Percentiles rank a stretch among this genome's conserved stretches.
phyloP scores from a whole-genome alignment of 108 stramenopile genomes.

The Fistulifera pelliculosa region DNA sequence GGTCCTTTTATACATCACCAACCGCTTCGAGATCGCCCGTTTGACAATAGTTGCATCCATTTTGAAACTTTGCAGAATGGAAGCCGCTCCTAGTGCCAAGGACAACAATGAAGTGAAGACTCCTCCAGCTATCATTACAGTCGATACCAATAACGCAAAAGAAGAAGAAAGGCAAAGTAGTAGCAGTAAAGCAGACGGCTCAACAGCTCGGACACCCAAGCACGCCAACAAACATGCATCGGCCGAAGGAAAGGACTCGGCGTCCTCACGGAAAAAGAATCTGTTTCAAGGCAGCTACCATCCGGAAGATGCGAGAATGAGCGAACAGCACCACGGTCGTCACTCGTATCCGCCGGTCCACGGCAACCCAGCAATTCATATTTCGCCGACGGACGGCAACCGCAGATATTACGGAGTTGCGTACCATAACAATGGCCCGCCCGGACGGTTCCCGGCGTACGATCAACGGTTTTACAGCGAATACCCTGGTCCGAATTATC shows the following conservation, averaged over 20 bases:
- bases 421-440: conserved; percentile 7
- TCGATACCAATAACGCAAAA: conserved; percentile 8
- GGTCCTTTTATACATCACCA: no score
- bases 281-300: conserved; percentile 2
- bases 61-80: no score
- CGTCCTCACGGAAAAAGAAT: conserved; percentile 26
- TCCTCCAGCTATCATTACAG: conserved; percentile 19
- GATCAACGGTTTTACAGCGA: conserved; percentile 8
- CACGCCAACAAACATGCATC: conserved; percentile 46
- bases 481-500: not conserved
- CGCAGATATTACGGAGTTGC: not conserved
- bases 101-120: no score
- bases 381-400: not conserved
- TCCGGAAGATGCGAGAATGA: not conserved
- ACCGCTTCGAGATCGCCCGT: no score
- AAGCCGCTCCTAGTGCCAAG: no score
- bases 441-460: not conserved
- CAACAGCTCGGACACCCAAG: conserved; percentile 40
- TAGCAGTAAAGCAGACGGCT: conserved; percentile 6
- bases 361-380: not conserved
- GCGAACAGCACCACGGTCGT: not conserved
- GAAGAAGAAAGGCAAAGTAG: not conserved
- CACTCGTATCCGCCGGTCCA: not conserved
- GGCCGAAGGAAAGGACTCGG: conserved; percentile 18
- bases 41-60: no score